Base-by-base conservation (phyloP, 805 yeast genomes). In the Candida corydali region DNA sequence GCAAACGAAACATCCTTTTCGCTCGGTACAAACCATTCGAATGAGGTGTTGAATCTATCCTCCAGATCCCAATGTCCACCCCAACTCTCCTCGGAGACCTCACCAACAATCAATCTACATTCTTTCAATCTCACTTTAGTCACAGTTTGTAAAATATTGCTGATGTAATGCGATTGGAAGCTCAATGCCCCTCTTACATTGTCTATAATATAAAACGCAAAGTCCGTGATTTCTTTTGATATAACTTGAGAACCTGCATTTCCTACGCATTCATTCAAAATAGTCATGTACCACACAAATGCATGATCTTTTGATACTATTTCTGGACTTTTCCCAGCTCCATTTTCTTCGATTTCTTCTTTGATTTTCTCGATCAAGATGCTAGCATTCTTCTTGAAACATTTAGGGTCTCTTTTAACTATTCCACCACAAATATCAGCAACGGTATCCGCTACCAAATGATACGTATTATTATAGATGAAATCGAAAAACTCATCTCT, bases 11-110 rank as follows among this genome's bases (percentile, higher is more conserved):
- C 61, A 32, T 82, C 88, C 2, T 49, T 57, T 2, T 57, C 57
- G 1, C 67, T 51, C 0, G 98, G 97, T 1, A 70, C 54, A 49
- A 80, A 86, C 98, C 98, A 91, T 1, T 69, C 62, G 45, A 87
- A 79, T 1, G 67, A 49, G 23, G 84, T 54, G 42, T 75, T 72
- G 36, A 80, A 77, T 43, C 86, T 65, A 14, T 57, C 49, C 0
- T 66, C 58, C 42, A 73, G 75, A 46, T 80, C 76, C 46, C 82
- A 87, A 40, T 75, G 70, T 0, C 78, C 87, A 31, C 94, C 94
- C 94, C 94, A 85, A 40, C 80, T 72, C 16, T 68, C 68, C 34
- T 70, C 78, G 27, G 59, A 60, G 8, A 72, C 57, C 8, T 51
- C 68, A 26, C 78, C 74, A 32, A 76, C 68, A 38, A 75, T 70